These are phyloP conservation scores for Colletotrichum kahawae DNA, from an alignment of 2,329 filamentous ascomycete genomes.

Conservation along the genomic window DNA sequence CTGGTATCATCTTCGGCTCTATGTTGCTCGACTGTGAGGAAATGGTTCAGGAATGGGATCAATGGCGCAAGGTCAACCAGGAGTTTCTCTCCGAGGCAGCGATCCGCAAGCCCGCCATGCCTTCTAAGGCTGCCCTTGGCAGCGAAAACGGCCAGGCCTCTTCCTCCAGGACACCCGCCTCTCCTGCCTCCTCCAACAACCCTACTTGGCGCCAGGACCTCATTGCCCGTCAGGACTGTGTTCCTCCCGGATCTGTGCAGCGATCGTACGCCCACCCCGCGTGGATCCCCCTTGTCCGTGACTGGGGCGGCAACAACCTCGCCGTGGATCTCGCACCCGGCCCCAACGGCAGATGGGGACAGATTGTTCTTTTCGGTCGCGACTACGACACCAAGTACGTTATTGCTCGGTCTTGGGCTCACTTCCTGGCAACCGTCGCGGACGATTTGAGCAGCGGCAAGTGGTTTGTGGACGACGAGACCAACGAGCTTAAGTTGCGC, in stretches of 20 bases:
- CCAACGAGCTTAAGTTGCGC: constrained; percentile 85
- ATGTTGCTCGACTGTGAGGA: constrained; percentile 99
- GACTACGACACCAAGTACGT: constrained; percentile 99
- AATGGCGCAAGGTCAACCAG: constrained; percentile 92
- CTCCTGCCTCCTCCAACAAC: constrained; percentile 55
- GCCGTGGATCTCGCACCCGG: constrained; percentile 92
- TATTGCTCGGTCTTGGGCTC: constrained; percentile 87
- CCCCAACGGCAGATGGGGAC: constrained; percentile 89
- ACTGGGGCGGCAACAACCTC: constrained; percentile 99
- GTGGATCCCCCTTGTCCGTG: constrained; percentile 95
- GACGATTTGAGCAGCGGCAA: constrained; percentile 92
- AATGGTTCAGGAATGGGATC: constrained; percentile 96
- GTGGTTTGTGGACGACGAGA: constrained; percentile 92
- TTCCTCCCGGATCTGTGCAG: constrained; percentile 85
- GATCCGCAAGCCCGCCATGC: constrained; percentile 64
- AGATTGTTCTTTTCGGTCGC: constrained; percentile 94
- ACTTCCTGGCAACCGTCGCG: constrained; percentile 84
- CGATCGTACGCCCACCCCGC: constrained; percentile 91
- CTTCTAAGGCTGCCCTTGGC: constrained; percentile 71
- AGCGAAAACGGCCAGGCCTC: constrained; percentile 67
- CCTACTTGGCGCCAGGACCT: constrained; percentile 85
- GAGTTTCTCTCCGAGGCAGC: constrained; percentile 75
- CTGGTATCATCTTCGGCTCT: constrained; percentile 88
- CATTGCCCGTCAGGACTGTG: constrained; percentile 81
- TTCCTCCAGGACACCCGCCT: constrained; percentile 64